A percentile compares a stretch with the other conserved stretches of the same genome.
phyloP scores from a whole-genome alignment of 2,329 filamentous ascomycete genomes.

The Cladophialophora immunda region DNA sequence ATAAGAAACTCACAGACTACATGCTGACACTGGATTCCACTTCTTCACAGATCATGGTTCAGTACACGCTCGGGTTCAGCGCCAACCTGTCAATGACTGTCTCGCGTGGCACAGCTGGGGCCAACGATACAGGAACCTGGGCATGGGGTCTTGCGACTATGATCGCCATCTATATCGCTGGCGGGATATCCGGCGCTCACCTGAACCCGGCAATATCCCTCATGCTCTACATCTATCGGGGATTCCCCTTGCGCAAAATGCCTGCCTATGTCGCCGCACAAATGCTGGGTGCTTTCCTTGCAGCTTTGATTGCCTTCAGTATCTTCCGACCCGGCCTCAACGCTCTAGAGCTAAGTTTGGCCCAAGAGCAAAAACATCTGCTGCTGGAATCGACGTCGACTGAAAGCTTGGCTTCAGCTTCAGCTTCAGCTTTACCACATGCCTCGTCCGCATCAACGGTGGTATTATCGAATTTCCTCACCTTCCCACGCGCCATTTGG shows the following conservation, averaged over 20 bases:
- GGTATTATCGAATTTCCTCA: conserved; percentile 52
- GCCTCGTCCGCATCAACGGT: neutral
- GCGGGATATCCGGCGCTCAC: conserved; percentile 58
- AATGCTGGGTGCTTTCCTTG: conserved; percentile 61
- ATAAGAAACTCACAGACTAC: neutral
- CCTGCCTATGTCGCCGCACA: conserved; percentile 62
- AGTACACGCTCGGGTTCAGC: conserved; percentile 59
- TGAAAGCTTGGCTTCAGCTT: neutral
- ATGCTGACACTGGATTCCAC: neutral
- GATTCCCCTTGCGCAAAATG: conserved; percentile 62
- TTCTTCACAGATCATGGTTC: conserved; percentile 37
- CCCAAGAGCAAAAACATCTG: neutral
- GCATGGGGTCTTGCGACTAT: conserved; percentile 66
- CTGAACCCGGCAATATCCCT: conserved; percentile 56
- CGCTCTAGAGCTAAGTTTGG: conserved; percentile 2
- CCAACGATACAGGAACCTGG: conserved; percentile 55
- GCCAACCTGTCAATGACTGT: conserved; percentile 57
- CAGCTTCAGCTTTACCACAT: neutral
- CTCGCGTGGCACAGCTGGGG: conserved; percentile 47
- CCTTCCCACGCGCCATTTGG: conserved; percentile 52
- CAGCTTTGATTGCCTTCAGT: conserved; percentile 57
- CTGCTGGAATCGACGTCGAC: neutral
- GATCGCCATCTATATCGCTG: conserved; percentile 58
- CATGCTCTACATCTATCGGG: conserved; percentile 59
- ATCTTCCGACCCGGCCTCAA: conserved; percentile 50